Percentiles rank a stretch among this genome's conserved stretches.
phyloP scores from a whole-genome alignment of 2,329 filamentous ascomycete genomes.

The Nemania bipapillata region DNA sequence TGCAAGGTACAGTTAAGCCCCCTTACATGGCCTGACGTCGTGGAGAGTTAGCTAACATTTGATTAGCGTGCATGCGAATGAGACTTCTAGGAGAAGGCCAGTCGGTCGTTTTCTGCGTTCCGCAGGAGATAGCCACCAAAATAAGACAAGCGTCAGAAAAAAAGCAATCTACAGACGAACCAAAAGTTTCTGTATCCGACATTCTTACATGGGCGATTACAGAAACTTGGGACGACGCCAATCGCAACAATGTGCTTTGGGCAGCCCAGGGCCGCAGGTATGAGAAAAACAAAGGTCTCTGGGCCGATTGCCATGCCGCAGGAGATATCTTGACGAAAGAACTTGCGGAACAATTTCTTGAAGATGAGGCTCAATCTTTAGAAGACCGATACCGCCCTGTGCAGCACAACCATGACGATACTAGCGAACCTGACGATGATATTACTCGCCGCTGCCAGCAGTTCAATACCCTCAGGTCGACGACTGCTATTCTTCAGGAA shows the following conservation, averaged over 20 bases:
- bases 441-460: constrained; percentile 54
- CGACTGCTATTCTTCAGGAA: constrained; percentile 60
- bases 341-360: constrained; percentile 60
- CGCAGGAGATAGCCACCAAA: constrained; percentile 67
- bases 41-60: not conserved
- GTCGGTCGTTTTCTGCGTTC: constrained; percentile 69
- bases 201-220: constrained; percentile 29
- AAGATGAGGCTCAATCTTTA: constrained; percentile 65
- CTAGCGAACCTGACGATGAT: constrained; percentile 14
- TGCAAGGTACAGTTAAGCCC: constrained; percentile 65
- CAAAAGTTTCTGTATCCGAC: constrained; percentile 5
- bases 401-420: not conserved
- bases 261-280: constrained; percentile 66
- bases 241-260: constrained; percentile 34
- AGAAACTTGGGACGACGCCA: constrained; percentile 31
- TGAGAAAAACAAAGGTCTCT: constrained; percentile 55
- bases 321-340: constrained; percentile 38
- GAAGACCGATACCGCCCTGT: constrained; percentile 63
- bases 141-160: constrained; percentile 53
- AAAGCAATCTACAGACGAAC: not conserved
- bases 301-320: constrained; percentile 40
- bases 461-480: constrained; percentile 51
- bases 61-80: constrained; percentile 75
- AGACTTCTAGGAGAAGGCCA: constrained; percentile 74
- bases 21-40: not conserved